Base-by-base conservation (phyloP, 2,329 filamentous ascomycete genomes). In the Microsporum audouinii region DNA sequence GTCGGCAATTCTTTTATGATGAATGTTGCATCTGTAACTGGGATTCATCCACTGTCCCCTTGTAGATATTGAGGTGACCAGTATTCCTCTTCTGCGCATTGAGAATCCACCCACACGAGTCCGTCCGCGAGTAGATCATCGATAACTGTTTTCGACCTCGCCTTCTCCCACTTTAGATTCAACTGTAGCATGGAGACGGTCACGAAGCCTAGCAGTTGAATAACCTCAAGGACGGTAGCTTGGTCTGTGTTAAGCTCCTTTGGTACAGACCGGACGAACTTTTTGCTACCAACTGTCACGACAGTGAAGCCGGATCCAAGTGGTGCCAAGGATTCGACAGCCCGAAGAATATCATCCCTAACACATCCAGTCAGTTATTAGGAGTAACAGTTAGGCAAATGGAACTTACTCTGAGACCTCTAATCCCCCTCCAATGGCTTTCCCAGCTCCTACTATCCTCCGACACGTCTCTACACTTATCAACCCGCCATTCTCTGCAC, bases 221-320 rank as follows among this genome's bases (percentile, higher is more conserved):
- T 89, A 0, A 88, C 91, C 77, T 97, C 94, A 5, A 99, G 82
- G 10, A 96, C 92, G 1, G 87, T 89, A 57, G 88, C 89, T 77
- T 99, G 94, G 72, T 99, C 94, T 12, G 85, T 91, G 72, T 95
- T 96, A 64, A 99, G 81, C 76, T 99, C 94, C 72, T 95, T 94
- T 1, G 94, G 94, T 45, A 99, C 86, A 2, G 90, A 95, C 33
- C 94, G 84, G 60, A 99, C 92, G 75, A 96, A 94, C 64, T 88
- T 84, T 70, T 88, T 88, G 65, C 85, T 85, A 5, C 94, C 94
- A 63, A 99, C 88, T 60, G 82, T 85, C 65, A 96, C 82, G 61
- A 96, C 86, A 31, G 85, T 87, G 75, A 96, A 96, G 17, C 91
- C 89, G 0, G 89, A 90, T 0, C 91, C 91, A 1, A 99, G 82